phyloP scores from a whole-genome alignment of 345 rosid genomes.

The Nasturtium officinale region DNA sequence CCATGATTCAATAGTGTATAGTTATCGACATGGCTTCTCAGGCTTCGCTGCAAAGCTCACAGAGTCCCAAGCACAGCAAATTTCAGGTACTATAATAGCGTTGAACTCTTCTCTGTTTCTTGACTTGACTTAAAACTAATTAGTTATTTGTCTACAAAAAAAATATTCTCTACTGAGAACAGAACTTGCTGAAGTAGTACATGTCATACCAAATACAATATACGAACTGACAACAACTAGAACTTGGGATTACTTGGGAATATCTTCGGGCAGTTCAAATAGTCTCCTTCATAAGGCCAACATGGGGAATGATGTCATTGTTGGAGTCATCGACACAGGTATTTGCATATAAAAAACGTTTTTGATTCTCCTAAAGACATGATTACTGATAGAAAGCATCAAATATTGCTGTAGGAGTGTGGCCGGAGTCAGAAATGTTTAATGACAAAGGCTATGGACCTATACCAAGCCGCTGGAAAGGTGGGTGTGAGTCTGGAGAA shows the following conservation, averaged over 20 bases:
- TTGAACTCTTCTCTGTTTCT: background rate
- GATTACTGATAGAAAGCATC: background rate
- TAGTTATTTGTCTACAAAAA: too few relatives aligned
- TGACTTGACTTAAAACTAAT: background rate
- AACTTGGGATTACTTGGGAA: slow-evolving; percentile 69
- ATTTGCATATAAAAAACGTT: background rate
- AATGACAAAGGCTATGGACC: slow-evolving; percentile 33
- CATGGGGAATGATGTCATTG: slow-evolving; percentile 62
- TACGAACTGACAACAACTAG: slow-evolving; percentile 60
- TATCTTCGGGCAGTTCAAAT: slow-evolving; percentile 43
- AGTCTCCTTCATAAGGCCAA: slow-evolving; percentile 44
- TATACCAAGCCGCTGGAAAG: slow-evolving; percentile 36
- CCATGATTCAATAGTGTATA: slow-evolving; percentile 54
- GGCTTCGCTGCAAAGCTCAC: slow-evolving; percentile 71
- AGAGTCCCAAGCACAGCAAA: slow-evolving; percentile 51
- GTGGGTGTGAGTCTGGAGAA: slow-evolving; percentile 24
- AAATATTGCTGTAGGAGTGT: slow-evolving; percentile 22
- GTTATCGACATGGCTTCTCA: slow-evolving; percentile 71
- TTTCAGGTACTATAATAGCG: slow-evolving; percentile 43
- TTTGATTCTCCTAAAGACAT: background rate
- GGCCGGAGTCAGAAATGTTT: slow-evolving; percentile 37
- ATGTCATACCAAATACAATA: slow-evolving; percentile 56
- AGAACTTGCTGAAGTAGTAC: slow-evolving; percentile 61
- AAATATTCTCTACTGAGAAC: background rate
- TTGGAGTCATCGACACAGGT: slow-evolving; percentile 70